A percentile compares a stretch with the other conserved stretches of the same genome.
Evolutionary conservation across 257 asterid species (phyloP).

Genomic region (Petunia axillaris): DNA sequence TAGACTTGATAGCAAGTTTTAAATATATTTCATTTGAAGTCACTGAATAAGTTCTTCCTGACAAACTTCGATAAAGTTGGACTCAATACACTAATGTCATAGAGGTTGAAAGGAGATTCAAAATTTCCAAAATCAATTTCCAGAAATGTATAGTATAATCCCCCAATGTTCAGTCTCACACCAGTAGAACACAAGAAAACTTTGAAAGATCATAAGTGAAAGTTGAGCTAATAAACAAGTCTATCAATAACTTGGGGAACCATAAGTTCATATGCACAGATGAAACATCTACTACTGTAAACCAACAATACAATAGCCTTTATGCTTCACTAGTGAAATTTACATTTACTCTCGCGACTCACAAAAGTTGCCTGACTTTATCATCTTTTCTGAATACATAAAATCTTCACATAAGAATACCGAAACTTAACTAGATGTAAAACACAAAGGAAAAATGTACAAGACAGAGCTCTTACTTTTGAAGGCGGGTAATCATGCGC

Average conservation of each 20-base stretch:
- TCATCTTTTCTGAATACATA: background rate
- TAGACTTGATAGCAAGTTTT: background rate
- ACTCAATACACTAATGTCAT: background rate
- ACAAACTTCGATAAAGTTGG: background rate
- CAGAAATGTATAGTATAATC: background rate
- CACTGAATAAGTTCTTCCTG: background rate
- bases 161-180: slow-evolving; percentile 12
- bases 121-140: slow-evolving; percentile 2
- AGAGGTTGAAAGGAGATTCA: slow-evolving; percentile 11
- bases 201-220: background rate
- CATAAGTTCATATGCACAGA: background rate
- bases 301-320: slow-evolving; percentile 1
- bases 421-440: background rate
- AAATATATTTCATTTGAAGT: slow-evolving; percentile 1
- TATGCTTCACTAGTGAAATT: slow-evolving; percentile 15
- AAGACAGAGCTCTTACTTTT: slow-evolving; percentile 61
- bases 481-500: slow-evolving; percentile 58
- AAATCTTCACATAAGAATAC: slow-evolving; percentile 12
- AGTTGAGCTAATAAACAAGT: background rate
- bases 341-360: slow-evolving; percentile 13
- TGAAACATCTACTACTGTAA: background rate
- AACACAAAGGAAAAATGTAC: slow-evolving; percentile 13
- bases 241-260: background rate
- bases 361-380: slow-evolving; percentile 1
- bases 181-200: background rate